These are phyloP conservation scores for Aspergillus fructus DNA, from an alignment of 2,329 filamentous ascomycete species.

Conservation along the genomic window DNA sequence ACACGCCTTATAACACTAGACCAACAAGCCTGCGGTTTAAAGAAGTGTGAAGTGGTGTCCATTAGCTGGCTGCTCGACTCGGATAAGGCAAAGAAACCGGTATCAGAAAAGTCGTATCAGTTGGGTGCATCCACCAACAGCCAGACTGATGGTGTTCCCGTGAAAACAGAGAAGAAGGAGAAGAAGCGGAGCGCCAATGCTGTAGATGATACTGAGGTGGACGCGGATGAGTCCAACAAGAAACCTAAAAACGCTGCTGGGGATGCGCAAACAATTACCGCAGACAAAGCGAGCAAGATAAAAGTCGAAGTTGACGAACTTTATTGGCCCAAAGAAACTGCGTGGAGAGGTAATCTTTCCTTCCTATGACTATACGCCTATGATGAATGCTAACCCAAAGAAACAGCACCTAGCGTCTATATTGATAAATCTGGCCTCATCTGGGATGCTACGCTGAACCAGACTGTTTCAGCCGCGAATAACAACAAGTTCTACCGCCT, in stretches of 20 bases:
- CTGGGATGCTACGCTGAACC: constrained; percentile 77
- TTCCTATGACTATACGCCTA: not conserved
- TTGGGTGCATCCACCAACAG: constrained; percentile 21
- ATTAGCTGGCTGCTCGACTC: constrained; percentile 64
- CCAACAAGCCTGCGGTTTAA: constrained; percentile 47
- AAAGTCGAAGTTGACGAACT: constrained; percentile 50
- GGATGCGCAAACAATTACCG: constrained; percentile 47
- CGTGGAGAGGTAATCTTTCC: constrained; percentile 1
- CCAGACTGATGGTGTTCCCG: constrained; percentile 19
- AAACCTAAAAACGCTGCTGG: constrained; percentile 34
- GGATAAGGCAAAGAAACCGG: constrained; percentile 41
- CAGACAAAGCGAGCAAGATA: constrained; percentile 38
- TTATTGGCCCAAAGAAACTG: constrained; percentile 11
- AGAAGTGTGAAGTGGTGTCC: constrained; percentile 56
- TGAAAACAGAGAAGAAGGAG: constrained; percentile 35
- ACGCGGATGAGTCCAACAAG: constrained; percentile 26
- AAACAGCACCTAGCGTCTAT: constrained; percentile 52
- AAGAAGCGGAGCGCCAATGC: constrained; percentile 29
- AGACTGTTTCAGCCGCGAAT: constrained; percentile 69
- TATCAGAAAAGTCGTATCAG: constrained; percentile 41
- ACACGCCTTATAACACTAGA: constrained; percentile 51
- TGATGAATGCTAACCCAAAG: constrained; percentile 1
- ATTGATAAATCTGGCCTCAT: constrained; percentile 66
- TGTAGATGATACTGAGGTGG: constrained; percentile 19
- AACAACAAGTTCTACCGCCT: constrained; percentile 83